Evolutionary conservation across 2,329 filamentous ascomycete genomes (phyloP).

Genomic region (Paraphaeosphaeria sporulosa): DNA sequence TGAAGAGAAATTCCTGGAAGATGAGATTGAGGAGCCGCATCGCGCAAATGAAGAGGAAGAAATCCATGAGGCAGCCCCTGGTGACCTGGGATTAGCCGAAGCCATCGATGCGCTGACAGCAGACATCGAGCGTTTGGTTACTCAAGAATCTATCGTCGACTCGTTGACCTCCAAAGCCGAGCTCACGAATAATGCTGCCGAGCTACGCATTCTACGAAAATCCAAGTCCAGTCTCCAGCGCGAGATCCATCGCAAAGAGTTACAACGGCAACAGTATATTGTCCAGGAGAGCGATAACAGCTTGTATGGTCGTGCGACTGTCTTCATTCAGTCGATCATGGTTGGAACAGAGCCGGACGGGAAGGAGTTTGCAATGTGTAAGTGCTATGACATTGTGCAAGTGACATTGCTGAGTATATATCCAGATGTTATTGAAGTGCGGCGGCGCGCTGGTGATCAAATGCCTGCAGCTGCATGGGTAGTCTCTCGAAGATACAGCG

Average conservation of each 20-base stretch:
- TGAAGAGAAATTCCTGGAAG: conserved; percentile 84
- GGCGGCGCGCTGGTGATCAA: conserved; percentile 87
- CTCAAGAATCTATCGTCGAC: conserved; percentile 90
- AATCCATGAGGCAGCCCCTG: conserved; percentile 92
- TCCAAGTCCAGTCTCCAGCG: conserved; percentile 92
- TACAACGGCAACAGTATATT: conserved; percentile 96
- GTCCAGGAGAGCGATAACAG: conserved; percentile 98
- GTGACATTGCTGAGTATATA: conserved; percentile 10
- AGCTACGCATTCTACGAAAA: conserved; percentile 89
- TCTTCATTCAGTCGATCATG: conserved; percentile 91
- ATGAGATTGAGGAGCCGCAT: conserved; percentile 78
- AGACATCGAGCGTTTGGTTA: conserved; percentile 86
- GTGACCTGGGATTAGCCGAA: conserved; percentile 90
- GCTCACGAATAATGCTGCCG: conserved; percentile 93
- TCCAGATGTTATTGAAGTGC: conserved; percentile 84
- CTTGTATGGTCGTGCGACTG: conserved; percentile 86
- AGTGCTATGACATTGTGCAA: conserved; percentile 32
- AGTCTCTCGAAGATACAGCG: conserved; percentile 91
- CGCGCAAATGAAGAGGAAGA: conserved; percentile 72
- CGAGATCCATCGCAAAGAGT: conserved; percentile 91
- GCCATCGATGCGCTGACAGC: conserved; percentile 87
- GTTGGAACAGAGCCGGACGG: conserved; percentile 92
- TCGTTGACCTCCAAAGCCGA: conserved; percentile 93
- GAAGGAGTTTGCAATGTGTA: conserved; percentile 87
- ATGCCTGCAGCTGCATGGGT: conserved; percentile 97